Evolutionary conservation across 2,329 filamentous ascomycete genomes (phyloP).

Genomic region (Botrytis pseudocinerea): DNA sequence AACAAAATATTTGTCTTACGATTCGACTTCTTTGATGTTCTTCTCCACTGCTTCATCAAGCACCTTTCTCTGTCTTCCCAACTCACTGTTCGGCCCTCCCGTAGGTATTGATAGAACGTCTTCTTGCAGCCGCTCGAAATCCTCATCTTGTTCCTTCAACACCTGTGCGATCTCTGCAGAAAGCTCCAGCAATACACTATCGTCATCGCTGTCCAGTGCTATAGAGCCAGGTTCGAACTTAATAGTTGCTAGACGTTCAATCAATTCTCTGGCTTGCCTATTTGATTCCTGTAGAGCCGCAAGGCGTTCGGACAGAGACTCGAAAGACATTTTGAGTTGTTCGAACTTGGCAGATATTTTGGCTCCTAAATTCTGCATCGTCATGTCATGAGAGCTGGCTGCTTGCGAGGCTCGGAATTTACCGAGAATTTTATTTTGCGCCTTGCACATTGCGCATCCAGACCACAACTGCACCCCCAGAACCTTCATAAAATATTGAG

Average conservation of each 20-base stretch:
- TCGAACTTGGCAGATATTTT: not conserved
- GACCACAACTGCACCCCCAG: constrained; percentile 8
- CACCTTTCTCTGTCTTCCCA: constrained; percentile 63
- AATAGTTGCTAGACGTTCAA: constrained; percentile 58
- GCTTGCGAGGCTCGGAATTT: constrained; percentile 14
- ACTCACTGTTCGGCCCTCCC: constrained; percentile 52
- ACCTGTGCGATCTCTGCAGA: constrained; percentile 76
- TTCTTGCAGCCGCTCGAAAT: constrained; percentile 76
- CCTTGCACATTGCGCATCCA: constrained; percentile 4
- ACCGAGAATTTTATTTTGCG: constrained; percentile 14
- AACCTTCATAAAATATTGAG: constrained; percentile 1
- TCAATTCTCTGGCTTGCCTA: constrained; percentile 57
- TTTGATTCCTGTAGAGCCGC: constrained; percentile 61
- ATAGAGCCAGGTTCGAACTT: constrained; percentile 60
- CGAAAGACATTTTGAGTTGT: constrained; percentile 53
- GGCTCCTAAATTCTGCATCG: not conserved
- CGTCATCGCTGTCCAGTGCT: constrained; percentile 48
- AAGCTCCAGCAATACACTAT: constrained; percentile 67
- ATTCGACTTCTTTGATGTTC: constrained; percentile 68
- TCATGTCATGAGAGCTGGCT: constrained; percentile 5
- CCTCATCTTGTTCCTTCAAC: constrained; percentile 77
- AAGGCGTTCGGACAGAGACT: constrained; percentile 62
- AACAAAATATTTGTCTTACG: constrained; percentile 49
- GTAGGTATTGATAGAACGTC: constrained; percentile 65
- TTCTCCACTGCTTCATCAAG: constrained; percentile 66